Conservation (phyloP, 805 yeast species). For the Nematodospora valgi region DNA sequence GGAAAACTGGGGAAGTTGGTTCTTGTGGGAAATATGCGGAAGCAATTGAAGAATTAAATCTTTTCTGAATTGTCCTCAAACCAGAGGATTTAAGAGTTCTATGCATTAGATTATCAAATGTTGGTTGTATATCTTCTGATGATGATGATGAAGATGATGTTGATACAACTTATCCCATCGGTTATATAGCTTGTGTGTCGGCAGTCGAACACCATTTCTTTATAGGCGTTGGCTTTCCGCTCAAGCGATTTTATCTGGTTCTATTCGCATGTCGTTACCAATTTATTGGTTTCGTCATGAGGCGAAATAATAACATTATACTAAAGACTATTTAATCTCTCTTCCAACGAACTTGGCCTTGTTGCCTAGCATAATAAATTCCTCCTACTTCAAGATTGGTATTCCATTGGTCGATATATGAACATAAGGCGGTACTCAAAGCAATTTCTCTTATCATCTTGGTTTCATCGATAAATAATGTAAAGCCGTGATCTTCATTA, state of each 20-base stretch:
- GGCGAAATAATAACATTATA: too few relatives aligned
- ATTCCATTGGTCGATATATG: constrained; percentile 67
- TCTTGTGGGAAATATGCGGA: constrained; percentile 33
- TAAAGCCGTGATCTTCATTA: constrained; percentile 54
- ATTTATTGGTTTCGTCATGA: too few relatives aligned
- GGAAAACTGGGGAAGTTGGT: constrained; percentile 29
- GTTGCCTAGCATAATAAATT: constrained; percentile 53
- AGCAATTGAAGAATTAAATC: constrained; percentile 8
- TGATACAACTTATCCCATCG: too few relatives aligned
- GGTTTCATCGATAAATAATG: constrained; percentile 49
- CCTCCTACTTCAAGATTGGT: constrained; percentile 62
- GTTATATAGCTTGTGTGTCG: too few relatives aligned
- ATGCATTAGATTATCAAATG: too few relatives aligned
- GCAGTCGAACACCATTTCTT: constrained; percentile 5
- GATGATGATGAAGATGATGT: too few relatives aligned
- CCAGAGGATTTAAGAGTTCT: neutral
- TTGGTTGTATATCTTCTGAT: too few relatives aligned
- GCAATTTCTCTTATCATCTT: constrained; percentile 59
- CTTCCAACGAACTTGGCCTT: constrained; percentile 51
- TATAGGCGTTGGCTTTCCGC: constrained; percentile 5
- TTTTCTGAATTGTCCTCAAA: neutral
- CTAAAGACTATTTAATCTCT: constrained; percentile 43
- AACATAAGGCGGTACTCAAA: constrained; percentile 54
- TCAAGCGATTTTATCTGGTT: too few relatives aligned
- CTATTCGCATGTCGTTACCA: too few relatives aligned